A percentile compares a stretch with the other conserved stretches of the same genome.
Conservation (phyloP, 805 yeast genomes). For the Cyberlindnera veronae region DNA sequence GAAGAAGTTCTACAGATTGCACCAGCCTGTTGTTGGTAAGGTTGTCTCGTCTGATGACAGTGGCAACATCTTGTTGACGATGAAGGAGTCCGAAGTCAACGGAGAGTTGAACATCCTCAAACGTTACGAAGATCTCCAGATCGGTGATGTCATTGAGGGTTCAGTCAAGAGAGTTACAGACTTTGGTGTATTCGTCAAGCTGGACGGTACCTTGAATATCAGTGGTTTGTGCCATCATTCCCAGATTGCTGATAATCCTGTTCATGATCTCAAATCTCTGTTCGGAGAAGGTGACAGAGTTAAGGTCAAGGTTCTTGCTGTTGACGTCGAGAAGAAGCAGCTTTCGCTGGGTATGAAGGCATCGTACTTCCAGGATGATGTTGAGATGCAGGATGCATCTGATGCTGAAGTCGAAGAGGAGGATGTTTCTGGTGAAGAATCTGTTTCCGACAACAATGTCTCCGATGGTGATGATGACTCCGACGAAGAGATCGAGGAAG, state of each 20-base stretch:
- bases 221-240: conserved; percentile 87
- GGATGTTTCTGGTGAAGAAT: conserved; percentile 22
- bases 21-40: conserved; percentile 74
- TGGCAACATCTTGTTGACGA: conserved; percentile 66
- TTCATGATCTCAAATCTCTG: conserved; percentile 55
- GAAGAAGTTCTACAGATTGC: conserved; percentile 69
- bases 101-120: conserved; percentile 62
- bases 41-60: conserved; percentile 59
- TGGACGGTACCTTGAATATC: conserved; percentile 69
- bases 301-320: conserved; percentile 70
- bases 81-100: conserved; percentile 75
- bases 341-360: conserved; percentile 93
- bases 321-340: conserved; percentile 64
- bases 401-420: conserved; percentile 23
- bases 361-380: conserved; percentile 59
- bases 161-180: conserved; percentile 72
- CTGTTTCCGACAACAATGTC: conserved; percentile 27
- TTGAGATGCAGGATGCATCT: conserved; percentile 29
- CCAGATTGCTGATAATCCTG: conserved; percentile 70
- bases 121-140: conserved; percentile 61
- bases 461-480: conserved; percentile 19
- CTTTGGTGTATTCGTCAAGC: conserved; percentile 85
- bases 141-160: conserved; percentile 75
- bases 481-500: conserved; percentile 30
- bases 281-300: conserved; percentile 91